Evolutionary conservation across 1,284 basidiomycete genomes (phyloP), one percentile per base, ranked within the genome.

Genomic region (Ustilago nuda): DNA sequence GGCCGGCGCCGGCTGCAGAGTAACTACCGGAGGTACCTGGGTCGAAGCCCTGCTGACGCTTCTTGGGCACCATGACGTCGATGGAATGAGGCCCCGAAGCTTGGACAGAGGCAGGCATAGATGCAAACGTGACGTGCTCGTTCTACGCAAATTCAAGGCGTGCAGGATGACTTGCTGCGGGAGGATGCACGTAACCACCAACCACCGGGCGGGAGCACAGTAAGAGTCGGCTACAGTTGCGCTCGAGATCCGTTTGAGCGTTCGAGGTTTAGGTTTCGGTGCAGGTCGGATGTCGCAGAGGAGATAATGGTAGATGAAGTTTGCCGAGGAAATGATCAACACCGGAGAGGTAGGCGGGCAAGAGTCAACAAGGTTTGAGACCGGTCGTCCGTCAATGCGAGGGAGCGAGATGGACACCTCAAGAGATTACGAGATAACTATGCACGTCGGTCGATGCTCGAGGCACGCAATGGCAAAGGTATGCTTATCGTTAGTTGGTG

Each of bases 31-130:
- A 35, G 2, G 63, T 46, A n/a, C 66, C 67, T 13, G 72, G 55
- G 35, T 72, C 72, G 45, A 78, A 78, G 12, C 76, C 76, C 32
- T 78, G 76, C 39, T 78, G 76, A 33, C 76, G 64, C 58, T 74
- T 74, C 52, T 75, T 78, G 41, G 76, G 76, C 76, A 78, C 74
- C 72, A 78, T 72, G 45, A 68, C 71, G 46, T 73, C 73, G 39
- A 76, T 66, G 58, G 54, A 58, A 36, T 76, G 73, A 45, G 68
- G 65, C 61, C 39, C 65, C 45, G 74, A 67, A 41, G 59, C 59
- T 45, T 69, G 60, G 27, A 69, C 54, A 41, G 62, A 72, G 7
- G 70, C 64, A 56, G 66, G 70, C 69, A 72, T 72, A 36, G 46
- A 51, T 43, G 30, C 4, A 45, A 39, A 33, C 13, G 17, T n/a